Percentiles rank a stretch among this genome's conserved stretches.
Evolutionary conservation across 2,329 filamentous ascomycete species (phyloP).

Genomic region (Ophiostoma perfectum): DNA sequence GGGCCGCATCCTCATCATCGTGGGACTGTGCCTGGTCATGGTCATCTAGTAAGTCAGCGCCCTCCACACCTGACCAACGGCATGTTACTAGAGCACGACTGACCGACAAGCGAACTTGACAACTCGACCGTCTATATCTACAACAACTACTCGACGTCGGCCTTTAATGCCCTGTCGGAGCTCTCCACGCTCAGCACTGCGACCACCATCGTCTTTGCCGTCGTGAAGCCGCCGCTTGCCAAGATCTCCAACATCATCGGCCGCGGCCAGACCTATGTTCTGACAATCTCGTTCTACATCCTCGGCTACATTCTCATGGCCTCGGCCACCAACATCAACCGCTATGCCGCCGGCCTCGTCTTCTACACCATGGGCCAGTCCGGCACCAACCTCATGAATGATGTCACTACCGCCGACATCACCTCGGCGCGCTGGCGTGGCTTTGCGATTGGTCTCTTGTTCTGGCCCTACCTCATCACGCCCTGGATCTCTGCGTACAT

Average conservation of each 20-base stretch:
- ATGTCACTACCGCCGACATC: constrained; percentile 60
- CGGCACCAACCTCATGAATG: constrained; percentile 55
- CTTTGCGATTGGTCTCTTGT: constrained; percentile 44
- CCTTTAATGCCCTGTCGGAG: constrained; percentile 32
- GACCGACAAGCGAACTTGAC: constrained; percentile 29
- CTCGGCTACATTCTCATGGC: constrained; percentile 56
- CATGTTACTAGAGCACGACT: background rate
- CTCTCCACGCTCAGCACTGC: constrained; percentile 32
- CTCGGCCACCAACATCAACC: constrained; percentile 43
- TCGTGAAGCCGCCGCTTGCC: constrained; percentile 56
- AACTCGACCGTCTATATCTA: constrained; percentile 32
- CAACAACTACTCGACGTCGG: constrained; percentile 33
- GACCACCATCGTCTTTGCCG: constrained; percentile 40
- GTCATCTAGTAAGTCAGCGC: background rate
- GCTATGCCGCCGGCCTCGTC: constrained; percentile 49
- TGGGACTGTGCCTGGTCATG: constrained; percentile 15
- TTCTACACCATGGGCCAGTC: constrained; percentile 56
- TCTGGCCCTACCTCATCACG: constrained; percentile 51
- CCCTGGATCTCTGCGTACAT: constrained; percentile 52
- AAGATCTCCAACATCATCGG: constrained; percentile 59
- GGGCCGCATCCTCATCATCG: constrained; percentile 10
- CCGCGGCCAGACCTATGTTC: constrained; percentile 48
- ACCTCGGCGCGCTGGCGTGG: constrained; percentile 48
- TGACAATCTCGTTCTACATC: constrained; percentile 50
- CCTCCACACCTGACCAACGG: too few relatives aligned